These are phyloP conservation scores for Penicillium sp. DNA, from an alignment of 2,329 filamentous ascomycete species.

Conservation along the genomic window DNA sequence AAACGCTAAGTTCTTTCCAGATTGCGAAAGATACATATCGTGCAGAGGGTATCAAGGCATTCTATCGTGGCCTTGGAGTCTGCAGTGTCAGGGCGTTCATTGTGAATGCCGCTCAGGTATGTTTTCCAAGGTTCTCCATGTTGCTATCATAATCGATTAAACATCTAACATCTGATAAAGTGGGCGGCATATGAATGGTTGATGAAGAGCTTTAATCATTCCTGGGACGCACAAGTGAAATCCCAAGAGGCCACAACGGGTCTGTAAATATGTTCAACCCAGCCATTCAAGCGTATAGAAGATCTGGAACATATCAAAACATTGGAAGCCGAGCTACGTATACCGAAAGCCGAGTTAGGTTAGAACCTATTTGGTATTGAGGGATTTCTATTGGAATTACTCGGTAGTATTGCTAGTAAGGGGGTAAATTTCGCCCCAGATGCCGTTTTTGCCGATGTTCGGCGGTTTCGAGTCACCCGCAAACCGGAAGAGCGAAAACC, in stretches of 20 bases:
- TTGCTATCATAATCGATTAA: not conserved
- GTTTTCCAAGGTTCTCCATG: constrained; percentile 9
- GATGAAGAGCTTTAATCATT: constrained; percentile 47
- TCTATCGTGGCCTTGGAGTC: constrained; percentile 66
- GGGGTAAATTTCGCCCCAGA: constrained; percentile 24
- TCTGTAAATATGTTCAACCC: not conserved
- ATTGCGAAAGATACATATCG: constrained; percentile 60
- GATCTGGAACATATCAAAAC: not conserved
- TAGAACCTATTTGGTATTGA: constrained; percentile 22
- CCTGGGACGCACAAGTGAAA: constrained; percentile 10
- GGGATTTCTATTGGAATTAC: constrained; percentile 24
- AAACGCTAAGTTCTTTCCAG: constrained; percentile 48
- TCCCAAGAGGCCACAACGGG: not conserved
- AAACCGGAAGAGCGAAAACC: constrained; percentile 21
- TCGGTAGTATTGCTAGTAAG: constrained; percentile 23
- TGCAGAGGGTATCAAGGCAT: constrained; percentile 52
- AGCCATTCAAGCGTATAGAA: not conserved
- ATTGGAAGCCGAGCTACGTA: constrained; percentile 6
- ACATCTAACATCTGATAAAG: constrained; percentile 35
- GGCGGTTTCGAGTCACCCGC: constrained; percentile 23
- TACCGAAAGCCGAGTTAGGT: constrained; percentile 19
- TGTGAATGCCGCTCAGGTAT: constrained; percentile 73
- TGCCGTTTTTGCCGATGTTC: constrained; percentile 22
- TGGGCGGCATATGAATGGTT: constrained; percentile 89
- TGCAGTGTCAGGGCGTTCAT: constrained; percentile 82